Conservation (phyloP, 306 rosid genomes). For the Alnus glutinosa region DNA sequence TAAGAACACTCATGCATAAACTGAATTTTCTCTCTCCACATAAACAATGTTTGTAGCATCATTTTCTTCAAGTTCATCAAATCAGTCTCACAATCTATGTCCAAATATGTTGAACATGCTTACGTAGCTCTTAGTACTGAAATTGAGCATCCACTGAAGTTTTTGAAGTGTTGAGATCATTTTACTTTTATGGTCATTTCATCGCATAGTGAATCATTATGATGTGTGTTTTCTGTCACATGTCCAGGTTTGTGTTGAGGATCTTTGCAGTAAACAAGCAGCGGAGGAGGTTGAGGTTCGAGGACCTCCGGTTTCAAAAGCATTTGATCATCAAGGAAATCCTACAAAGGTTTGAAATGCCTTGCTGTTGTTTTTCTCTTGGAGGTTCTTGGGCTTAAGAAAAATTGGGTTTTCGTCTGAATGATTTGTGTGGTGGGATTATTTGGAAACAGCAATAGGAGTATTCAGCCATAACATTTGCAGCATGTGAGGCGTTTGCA, state of each 20-base stretch:
- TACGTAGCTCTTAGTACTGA: not conserved
- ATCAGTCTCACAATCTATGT: not conserved
- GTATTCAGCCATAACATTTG: not conserved
- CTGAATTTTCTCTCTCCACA: too few species aligned
- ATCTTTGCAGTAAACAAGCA: conserved; percentile 66
- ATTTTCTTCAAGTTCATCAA: too few species aligned
- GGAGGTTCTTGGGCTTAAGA: conserved; percentile 17
- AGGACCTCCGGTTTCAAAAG: conserved; percentile 94
- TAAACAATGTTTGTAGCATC: too few species aligned
- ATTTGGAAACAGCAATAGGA: not conserved
- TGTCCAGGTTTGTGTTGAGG: conserved; percentile 66
- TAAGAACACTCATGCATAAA: too few species aligned
- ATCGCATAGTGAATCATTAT: conserved; percentile 2
- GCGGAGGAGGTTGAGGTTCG: conserved; percentile 82
- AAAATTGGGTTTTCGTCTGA: not conserved
- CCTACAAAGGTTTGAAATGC: conserved; percentile 68
- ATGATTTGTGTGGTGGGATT: not conserved
- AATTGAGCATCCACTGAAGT: conserved; percentile 8
- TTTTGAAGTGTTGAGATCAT: not conserved
- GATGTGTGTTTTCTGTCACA: conserved; percentile 16
- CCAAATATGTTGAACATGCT: not conserved
- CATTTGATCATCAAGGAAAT: conserved; percentile 81
- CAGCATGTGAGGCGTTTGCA: not conserved
- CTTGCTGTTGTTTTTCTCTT: conserved; percentile 1
- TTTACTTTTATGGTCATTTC: not conserved